These are phyloP conservation scores for Aciculoconidium aculeatum DNA, from an alignment of 805 yeast species.

Conservation along the genomic window DNA sequence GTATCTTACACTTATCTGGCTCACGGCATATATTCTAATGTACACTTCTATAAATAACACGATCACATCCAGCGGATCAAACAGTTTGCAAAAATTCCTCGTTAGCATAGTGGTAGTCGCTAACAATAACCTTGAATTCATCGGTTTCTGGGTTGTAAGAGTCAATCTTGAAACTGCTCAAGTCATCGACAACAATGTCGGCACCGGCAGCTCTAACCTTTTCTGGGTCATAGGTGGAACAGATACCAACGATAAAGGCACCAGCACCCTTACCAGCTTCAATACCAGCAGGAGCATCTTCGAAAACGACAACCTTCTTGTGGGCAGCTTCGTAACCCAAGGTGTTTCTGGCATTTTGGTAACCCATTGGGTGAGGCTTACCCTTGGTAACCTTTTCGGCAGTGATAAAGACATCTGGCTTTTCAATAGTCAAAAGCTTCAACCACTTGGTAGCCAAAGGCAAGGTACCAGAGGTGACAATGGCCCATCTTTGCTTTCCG, in stretches of 20 bases:
- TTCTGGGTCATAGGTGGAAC: conserved; percentile 69
- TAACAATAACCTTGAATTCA: conserved; percentile 35
- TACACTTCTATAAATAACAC: conserved; percentile 8
- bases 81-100: conserved; percentile 28
- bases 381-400: conserved; percentile 77
- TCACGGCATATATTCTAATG: conserved; percentile 6
- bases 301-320: conserved; percentile 60
- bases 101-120: conserved; percentile 38
- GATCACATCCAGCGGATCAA: conserved; percentile 4
- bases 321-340: conserved; percentile 33
- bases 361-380: conserved; percentile 85
- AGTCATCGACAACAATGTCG: conserved; percentile 72
- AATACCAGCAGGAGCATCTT: conserved; percentile 88
- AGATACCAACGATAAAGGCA: conserved; percentile 76
- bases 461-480: conserved; percentile 79
- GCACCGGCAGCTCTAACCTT: conserved; percentile 73
- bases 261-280: conserved; percentile 81
- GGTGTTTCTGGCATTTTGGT: conserved; percentile 50
- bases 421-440: conserved; percentile 49
- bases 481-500: conserved; percentile 64
- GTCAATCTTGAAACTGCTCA: conserved; percentile 54
- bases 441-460: conserved; percentile 79
- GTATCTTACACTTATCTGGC: too few relatives aligned
- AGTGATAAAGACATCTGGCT: conserved; percentile 74
- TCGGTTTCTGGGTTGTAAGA: conserved; percentile 38